Evolutionary conservation across 352 stramenopile genomes (phyloP), one percentile per base, ranked within the genome.

Genomic region (Phytophthora litchii): DNA sequence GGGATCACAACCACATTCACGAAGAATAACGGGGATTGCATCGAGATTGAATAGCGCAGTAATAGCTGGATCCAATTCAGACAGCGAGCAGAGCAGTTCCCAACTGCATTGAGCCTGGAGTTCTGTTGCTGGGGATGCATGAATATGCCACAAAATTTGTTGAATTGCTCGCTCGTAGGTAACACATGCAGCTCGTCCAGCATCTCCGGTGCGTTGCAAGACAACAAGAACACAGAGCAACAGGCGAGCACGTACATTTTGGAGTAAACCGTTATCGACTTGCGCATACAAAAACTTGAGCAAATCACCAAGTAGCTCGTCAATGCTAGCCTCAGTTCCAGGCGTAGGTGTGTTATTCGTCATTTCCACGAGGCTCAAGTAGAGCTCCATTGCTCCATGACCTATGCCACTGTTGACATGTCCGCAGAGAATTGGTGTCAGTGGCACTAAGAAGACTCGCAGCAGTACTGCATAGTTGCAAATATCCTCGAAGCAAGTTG

Each of bases 21-120:
- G 74, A 17, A 91, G 67, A 6, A 91, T 58, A n/a, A 73, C 70
- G 17, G 70, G 64, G 25, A 87, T 72, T 4, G 68, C 79, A 35
- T 88, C 79, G 6, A 89, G 72, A 17, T 88, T 88, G 51, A 88
- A 88, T 11, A 91, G 70, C 1, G 75, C 62, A 4, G 75, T 73
- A 46, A 89, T 83, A 2, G 81, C 75, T 9, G 77, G 63, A 40
- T 89, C 75, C 13, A 87, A 57, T 42, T 86, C 75, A 0, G 68
- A 75, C 7, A 91, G 67, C 31, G 84, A 72, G 1, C 73, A 64
- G 0, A 91, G 54, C 0, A 89, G 52, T 37, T 86, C 76, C 70
- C 74, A 91, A 35, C 77, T 89, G 47, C 76, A 77, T 14, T 60
- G 57, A 3, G 64, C 59, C 37, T 80, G 57, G 5, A 72, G 47